Percentiles rank a stretch among this genome's conserved stretches.
Conservation (phyloP, 345 rosid genomes). For the Eutrema yunnanense region DNA sequence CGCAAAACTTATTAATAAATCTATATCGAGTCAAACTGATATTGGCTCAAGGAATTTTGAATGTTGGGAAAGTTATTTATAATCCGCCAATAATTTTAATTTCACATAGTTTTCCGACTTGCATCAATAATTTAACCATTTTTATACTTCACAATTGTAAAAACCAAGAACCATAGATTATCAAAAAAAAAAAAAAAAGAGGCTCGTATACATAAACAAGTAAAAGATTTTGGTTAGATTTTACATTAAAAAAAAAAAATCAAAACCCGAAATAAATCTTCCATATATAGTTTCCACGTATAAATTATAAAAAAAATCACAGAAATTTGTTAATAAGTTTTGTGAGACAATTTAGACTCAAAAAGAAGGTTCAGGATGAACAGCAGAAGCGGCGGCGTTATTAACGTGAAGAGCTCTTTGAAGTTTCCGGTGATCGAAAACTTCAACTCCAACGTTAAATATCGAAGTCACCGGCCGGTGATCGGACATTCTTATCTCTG, state of each 20-base stretch:
- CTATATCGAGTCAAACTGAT: too few species aligned
- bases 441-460: slow-evolving; percentile 75
- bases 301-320: background rate
- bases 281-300: background rate
- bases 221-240: slow-evolving; percentile 14
- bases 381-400: slow-evolving; percentile 67
- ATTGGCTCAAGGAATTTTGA: too few species aligned
- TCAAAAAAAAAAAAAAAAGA: background rate
- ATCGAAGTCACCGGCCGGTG: slow-evolving; percentile 92
- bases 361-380: slow-evolving; percentile 65
- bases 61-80: too few species aligned
- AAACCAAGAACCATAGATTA: background rate
- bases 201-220: slow-evolving; percentile 4
- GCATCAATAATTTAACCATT: too few species aligned
- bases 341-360: slow-evolving; percentile 8
- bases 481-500: slow-evolving; percentile 69
- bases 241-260: background rate
- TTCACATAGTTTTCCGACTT: too few species aligned
- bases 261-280: slow-evolving; percentile 4
- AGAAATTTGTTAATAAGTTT: slow-evolving; percentile 1
- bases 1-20: too few species aligned
- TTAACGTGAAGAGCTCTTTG: slow-evolving; percentile 66
- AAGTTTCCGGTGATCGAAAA: slow-evolving; percentile 70
- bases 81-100: too few species aligned
- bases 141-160: too few species aligned